Conservation (phyloP, 1,139 yeast species). For the Saccharomyces uvarum region DNA sequence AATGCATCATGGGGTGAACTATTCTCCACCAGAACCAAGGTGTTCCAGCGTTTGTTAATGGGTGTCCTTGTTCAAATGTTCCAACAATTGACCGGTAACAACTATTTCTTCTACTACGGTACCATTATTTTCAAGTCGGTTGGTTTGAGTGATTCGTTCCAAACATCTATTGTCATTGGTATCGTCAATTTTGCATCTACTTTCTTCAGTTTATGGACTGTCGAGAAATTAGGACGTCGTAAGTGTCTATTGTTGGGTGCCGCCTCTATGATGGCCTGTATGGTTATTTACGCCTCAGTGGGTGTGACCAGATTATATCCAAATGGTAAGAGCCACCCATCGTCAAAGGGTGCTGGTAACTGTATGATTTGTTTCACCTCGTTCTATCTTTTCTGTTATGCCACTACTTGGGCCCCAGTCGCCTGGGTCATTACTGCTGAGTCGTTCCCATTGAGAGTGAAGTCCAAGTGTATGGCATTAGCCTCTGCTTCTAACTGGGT, state of each 20-base stretch:
- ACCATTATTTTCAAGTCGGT: constrained; percentile 66
- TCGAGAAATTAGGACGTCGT: constrained; percentile 63
- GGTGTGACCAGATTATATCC: constrained; percentile 56
- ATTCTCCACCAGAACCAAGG: constrained; percentile 28
- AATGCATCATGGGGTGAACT: constrained; percentile 33
- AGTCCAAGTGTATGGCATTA: constrained; percentile 66
- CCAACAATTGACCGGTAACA: constrained; percentile 70
- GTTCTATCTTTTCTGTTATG: constrained; percentile 67
- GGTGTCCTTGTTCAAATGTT: constrained; percentile 58
- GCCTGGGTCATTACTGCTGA: constrained; percentile 64
- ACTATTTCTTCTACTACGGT: constrained; percentile 71
- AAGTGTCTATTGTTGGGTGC: constrained; percentile 53
- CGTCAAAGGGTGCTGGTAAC: constrained; percentile 47
- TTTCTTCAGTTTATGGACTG: constrained; percentile 52
- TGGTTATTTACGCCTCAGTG: constrained; percentile 53
- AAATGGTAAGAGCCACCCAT: constrained; percentile 44
- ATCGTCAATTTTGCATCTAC: constrained; percentile 68
- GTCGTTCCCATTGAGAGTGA: constrained; percentile 64
- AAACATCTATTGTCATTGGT: constrained; percentile 66
- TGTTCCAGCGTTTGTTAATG: constrained; percentile 51
- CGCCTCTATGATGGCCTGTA: constrained; percentile 51
- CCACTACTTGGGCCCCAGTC: constrained; percentile 77
- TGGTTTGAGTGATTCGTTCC: constrained; percentile 60
- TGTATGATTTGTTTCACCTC: constrained; percentile 71
- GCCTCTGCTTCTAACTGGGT: constrained; percentile 66